Conservation (phyloP, 2,329 filamentous ascomycete genomes). For the Paecilomyces niveus region DNA sequence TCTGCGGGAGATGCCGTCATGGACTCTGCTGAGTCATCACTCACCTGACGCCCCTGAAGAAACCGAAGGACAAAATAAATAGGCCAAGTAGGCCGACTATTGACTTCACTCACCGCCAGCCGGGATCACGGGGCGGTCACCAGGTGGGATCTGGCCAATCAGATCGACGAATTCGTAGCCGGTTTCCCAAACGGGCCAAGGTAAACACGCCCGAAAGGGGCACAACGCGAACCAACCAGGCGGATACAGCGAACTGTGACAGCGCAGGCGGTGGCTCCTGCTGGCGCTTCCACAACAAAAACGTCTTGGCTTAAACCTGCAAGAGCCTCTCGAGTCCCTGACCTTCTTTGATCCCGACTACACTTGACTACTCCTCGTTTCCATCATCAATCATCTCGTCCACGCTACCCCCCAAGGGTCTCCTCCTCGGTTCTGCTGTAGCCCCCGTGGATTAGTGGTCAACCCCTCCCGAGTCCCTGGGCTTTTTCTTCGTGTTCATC, state of each 20-base stretch:
- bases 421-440: neutral
- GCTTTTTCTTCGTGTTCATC: slow-evolving; percentile 9
- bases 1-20: neutral
- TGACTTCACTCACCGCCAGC: neutral
- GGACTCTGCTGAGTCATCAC: neutral
- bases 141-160: slow-evolving; percentile 16
- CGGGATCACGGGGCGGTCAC: neutral
- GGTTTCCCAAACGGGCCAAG: neutral
- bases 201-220: neutral
- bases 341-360: slow-evolving; percentile 9
- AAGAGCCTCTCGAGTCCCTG: neutral
- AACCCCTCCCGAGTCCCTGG: neutral
- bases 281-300: slow-evolving; percentile 7
- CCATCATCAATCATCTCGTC: neutral
- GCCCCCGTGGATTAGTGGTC: neutral
- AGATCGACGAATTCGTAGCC: slow-evolving; percentile 1
- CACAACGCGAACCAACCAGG: slow-evolving; percentile 27
- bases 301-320: slow-evolving; percentile 6
- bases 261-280: slow-evolving; percentile 6
- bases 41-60: slow-evolving; percentile 5
- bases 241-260: slow-evolving; percentile 17
- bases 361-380: slow-evolving; percentile 17
- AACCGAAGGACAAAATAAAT: too few relatives aligned
- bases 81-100: too few relatives aligned
- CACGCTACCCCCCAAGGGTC: neutral